Evolutionary conservation across 2,329 filamentous ascomycete genomes (phyloP).

Genomic region (Colletotrichum navitas): DNA sequence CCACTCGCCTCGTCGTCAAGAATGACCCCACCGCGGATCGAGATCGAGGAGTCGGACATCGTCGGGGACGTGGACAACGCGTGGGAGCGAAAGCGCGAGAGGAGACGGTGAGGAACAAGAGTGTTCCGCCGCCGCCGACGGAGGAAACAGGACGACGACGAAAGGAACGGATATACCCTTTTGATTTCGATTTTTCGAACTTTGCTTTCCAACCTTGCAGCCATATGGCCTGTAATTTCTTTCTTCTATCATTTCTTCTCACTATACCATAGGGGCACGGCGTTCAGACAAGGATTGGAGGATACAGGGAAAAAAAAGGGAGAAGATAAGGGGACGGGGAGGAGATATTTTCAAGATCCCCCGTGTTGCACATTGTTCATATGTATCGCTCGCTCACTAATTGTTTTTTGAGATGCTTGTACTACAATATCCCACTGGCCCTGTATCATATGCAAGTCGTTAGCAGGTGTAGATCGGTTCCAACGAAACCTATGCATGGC

Average conservation of each 20-base stretch:
- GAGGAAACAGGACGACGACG: neutral
- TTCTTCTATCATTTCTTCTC: constrained; percentile 3
- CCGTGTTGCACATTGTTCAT: constrained; percentile 3
- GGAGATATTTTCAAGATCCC: neutral
- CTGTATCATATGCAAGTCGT: neutral
- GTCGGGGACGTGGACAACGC: constrained; percentile 45
- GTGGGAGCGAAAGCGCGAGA: constrained; percentile 47
- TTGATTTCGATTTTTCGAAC: constrained; percentile 16
- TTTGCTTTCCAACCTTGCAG: constrained; percentile 10
- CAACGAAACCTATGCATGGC: neutral
- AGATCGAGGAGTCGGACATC: constrained; percentile 45
- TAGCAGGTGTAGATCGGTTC: neutral
- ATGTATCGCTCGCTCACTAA: neutral
- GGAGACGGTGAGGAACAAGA: constrained; percentile 19
- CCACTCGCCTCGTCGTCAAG: neutral
- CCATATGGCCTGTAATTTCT: neutral
- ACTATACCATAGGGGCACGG: constrained; percentile 29
- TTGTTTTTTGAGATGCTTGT: neutral
- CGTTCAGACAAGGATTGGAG: constrained; percentile 8
- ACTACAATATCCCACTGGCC: neutral
- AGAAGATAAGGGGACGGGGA: neutral
- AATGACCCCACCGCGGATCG: constrained; percentile 27
- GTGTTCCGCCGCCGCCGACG: neutral
- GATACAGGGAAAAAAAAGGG: constrained; percentile 9
- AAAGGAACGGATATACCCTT: constrained; percentile 34